Evolutionary conservation across 306 rosid species (phyloP).

Genomic region (Dicorynia guianensis): DNA sequence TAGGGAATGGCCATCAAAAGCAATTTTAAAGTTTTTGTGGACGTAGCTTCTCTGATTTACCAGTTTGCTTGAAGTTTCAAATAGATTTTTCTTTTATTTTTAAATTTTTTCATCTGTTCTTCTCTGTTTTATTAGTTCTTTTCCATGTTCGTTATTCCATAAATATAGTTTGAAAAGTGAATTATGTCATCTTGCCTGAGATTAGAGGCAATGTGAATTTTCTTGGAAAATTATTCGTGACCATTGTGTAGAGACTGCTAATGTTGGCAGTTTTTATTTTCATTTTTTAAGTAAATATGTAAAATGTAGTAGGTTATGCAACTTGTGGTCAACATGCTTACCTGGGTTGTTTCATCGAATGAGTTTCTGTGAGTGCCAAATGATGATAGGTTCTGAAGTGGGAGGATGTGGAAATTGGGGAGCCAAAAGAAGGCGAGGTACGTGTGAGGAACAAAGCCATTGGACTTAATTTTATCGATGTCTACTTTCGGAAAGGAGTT

Average conservation of each 20-base stretch:
- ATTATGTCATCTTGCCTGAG: background rate
- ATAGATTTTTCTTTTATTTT: too few species aligned
- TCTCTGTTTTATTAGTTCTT: background rate
- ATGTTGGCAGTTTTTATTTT: background rate
- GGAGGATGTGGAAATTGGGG: constrained; percentile 86
- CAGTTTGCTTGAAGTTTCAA: too few species aligned
- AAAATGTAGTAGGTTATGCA: background rate
- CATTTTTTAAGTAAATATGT: background rate
- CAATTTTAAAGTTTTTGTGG: too few species aligned
- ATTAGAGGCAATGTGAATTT: background rate
- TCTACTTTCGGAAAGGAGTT: constrained; percentile 84
- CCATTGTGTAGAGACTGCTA: background rate
- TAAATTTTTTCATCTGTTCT: background rate
- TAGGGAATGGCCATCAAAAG: too few species aligned
- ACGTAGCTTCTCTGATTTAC: too few species aligned
- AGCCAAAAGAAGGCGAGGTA: constrained; percentile 78
- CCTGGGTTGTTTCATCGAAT: background rate
- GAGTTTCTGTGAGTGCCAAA: background rate
- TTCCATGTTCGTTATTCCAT: background rate
- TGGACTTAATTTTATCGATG: constrained; percentile 84
- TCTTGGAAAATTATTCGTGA: background rate
- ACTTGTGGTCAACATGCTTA: background rate
- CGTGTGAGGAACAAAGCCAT: constrained; percentile 82
- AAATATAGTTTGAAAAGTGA: too few species aligned
- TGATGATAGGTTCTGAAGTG: constrained; percentile 74